Percentiles rank a stretch among this genome's conserved stretches.
Conservation (phyloP, 1,139 yeast species). For the Entelexis paramagnoliae region DNA sequence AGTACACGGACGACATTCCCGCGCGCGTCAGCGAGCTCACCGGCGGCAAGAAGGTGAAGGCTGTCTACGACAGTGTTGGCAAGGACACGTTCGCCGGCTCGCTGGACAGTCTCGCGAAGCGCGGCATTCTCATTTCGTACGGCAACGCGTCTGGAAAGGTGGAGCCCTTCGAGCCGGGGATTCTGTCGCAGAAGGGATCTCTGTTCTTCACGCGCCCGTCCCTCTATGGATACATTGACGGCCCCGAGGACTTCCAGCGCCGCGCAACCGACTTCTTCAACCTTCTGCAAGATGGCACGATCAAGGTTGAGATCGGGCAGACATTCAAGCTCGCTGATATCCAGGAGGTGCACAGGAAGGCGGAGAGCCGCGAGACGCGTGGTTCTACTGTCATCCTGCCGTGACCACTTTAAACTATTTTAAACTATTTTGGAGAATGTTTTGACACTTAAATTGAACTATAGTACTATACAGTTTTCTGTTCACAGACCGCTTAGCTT, state of each 20-base stretch:
- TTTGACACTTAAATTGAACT: too few species aligned
- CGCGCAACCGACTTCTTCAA: constrained; percentile 39
- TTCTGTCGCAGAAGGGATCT: constrained; percentile 52
- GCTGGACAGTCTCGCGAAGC: constrained; percentile 49
- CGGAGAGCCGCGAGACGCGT: constrained; percentile 65
- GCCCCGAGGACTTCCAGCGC: constrained; percentile 42
- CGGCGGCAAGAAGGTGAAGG: constrained; percentile 59
- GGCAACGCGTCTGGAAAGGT: constrained; percentile 88
- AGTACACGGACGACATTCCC: constrained; percentile 50
- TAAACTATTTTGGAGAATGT: too few species aligned
- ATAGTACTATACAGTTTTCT: too few species aligned
- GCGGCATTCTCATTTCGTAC: constrained; percentile 63
- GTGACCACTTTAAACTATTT: background rate
- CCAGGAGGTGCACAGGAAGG: constrained; percentile 49
- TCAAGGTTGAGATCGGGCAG: constrained; percentile 46
- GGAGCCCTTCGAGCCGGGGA: constrained; percentile 47
- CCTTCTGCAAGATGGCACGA: constrained; percentile 35
- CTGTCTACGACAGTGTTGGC: constrained; percentile 72
- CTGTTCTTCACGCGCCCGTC: constrained; percentile 55
- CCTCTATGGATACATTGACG: constrained; percentile 42
- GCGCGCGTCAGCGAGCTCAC: constrained; percentile 57
- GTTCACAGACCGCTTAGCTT: too few species aligned
- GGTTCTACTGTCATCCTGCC: constrained; percentile 36
- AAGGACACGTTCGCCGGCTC: constrained; percentile 64
- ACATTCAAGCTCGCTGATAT: constrained; percentile 57